A percentile compares a stretch with the other conserved stretches of the same genome.
These are phyloP conservation scores for Metschnikowia bowlesiae DNA, from an alignment of 805 yeast genomes.

Conservation along the genomic window DNA sequence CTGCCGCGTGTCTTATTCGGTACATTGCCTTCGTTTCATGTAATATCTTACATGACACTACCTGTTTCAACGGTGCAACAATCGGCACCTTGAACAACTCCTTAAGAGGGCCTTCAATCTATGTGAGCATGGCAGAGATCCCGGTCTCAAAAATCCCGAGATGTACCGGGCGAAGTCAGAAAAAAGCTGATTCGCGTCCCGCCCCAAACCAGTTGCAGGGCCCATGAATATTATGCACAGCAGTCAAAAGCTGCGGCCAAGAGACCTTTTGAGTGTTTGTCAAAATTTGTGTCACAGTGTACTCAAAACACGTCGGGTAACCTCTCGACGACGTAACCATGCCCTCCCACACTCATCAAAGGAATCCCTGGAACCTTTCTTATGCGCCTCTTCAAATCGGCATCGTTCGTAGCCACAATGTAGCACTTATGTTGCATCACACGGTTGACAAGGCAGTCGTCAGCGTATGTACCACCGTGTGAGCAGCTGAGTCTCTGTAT, in stretches of 20 bases:
- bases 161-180: neutral
- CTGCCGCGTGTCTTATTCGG: neutral
- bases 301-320: conserved; percentile 82
- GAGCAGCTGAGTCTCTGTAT: conserved; percentile 81
- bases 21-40: too few relatives aligned
- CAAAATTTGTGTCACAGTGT: neutral
- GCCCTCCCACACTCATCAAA: conserved; percentile 92
- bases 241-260: neutral
- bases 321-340: conserved; percentile 87
- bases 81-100: too few relatives aligned
- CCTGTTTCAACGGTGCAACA: too few relatives aligned
- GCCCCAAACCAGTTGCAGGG: neutral
- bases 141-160: neutral
- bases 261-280: neutral
- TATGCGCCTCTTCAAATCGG: conserved; percentile 87
- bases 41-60: too few relatives aligned
- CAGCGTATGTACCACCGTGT: conserved; percentile 97
- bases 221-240: neutral
- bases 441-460: conserved; percentile 91
- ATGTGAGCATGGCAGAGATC: neutral
- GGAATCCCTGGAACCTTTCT: conserved; percentile 98
- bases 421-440: conserved; percentile 95
- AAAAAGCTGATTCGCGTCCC: neutral
- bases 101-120: neutral
- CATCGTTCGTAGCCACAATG: conserved; percentile 97